phyloP scores from a whole-genome alignment of 352 stramenopile species.

The Globisporangium solare region DNA sequence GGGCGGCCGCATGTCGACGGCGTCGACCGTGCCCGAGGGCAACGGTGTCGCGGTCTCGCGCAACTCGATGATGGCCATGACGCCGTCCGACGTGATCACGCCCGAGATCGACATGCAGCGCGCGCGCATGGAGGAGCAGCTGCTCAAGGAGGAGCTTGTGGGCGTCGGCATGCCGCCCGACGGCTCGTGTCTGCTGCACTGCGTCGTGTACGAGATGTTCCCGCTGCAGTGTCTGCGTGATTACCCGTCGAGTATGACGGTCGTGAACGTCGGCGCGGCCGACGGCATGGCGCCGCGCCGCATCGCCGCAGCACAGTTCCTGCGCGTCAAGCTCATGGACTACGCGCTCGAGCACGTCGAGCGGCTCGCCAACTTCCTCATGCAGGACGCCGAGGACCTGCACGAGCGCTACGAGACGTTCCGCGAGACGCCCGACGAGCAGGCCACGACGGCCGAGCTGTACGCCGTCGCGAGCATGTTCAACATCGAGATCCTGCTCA shows the following conservation, averaged over 20 bases:
- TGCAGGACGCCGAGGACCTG: slow-evolving; percentile 72
- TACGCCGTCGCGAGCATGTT: slow-evolving; percentile 82
- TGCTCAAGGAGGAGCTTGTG: slow-evolving; percentile 53
- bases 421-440: slow-evolving; percentile 61
- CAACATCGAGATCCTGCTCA: slow-evolving; percentile 72
- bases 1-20: neutral
- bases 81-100: slow-evolving; percentile 59
- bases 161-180: slow-evolving; percentile 80
- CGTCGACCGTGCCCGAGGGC: slow-evolving; percentile 5
- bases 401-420: slow-evolving; percentile 70
- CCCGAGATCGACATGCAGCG: slow-evolving; percentile 71
- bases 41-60: slow-evolving; percentile 19
- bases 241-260: slow-evolving; percentile 66
- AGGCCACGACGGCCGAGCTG: slow-evolving; percentile 73
- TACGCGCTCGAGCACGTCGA: slow-evolving; percentile 69
- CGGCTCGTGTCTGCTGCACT: slow-evolving; percentile 78
- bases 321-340: slow-evolving; percentile 67
- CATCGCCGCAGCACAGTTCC: slow-evolving; percentile 54
- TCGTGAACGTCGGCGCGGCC: slow-evolving; percentile 77
- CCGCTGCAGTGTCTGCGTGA: slow-evolving; percentile 68
- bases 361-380: slow-evolving; percentile 50
- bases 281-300: slow-evolving; percentile 72
- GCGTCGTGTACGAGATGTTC: slow-evolving; percentile 84
- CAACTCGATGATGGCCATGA: slow-evolving; percentile 55
- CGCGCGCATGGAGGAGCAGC: slow-evolving; percentile 71